Evolutionary conservation across 2,329 filamentous ascomycete genomes (phyloP).

Genomic region (Ceratocystis harringtonii): DNA sequence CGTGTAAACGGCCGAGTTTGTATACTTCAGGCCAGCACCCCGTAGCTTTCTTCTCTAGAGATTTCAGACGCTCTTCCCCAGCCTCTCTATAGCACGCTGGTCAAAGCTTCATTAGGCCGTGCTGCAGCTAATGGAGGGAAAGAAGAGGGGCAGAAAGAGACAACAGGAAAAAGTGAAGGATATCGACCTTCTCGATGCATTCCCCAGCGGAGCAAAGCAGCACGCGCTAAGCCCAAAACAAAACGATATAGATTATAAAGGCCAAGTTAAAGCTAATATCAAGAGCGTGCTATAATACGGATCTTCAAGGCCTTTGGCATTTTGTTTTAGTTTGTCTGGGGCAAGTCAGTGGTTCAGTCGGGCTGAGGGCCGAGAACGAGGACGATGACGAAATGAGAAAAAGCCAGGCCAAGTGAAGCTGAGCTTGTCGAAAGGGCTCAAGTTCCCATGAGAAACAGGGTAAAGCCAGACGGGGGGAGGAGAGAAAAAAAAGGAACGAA

Average conservation of each 20-base stretch:
- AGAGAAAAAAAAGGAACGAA: background rate
- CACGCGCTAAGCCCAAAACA: background rate
- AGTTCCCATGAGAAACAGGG: background rate
- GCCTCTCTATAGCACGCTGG: background rate
- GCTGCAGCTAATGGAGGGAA: background rate
- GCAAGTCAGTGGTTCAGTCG: background rate
- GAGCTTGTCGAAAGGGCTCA: background rate
- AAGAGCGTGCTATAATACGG: background rate
- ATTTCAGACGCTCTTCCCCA: background rate
- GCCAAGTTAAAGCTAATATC: background rate
- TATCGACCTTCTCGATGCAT: background rate
- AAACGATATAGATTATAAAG: background rate
- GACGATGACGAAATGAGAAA: background rate
- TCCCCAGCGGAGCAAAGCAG: background rate
- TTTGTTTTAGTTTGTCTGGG: background rate
- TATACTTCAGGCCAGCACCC: background rate
- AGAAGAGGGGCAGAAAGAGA: background rate
- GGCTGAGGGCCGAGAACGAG: background rate
- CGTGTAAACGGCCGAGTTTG: background rate
- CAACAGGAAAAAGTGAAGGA: background rate
- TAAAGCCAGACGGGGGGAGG: background rate
- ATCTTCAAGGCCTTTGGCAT: background rate
- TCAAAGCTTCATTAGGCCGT: background rate
- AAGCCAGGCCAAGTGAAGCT: background rate
- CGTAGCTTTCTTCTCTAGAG: background rate